phyloP scores from a whole-genome alignment of 2,329 filamentous ascomycete genomes.

The Exophiala phaeomuriformis region DNA sequence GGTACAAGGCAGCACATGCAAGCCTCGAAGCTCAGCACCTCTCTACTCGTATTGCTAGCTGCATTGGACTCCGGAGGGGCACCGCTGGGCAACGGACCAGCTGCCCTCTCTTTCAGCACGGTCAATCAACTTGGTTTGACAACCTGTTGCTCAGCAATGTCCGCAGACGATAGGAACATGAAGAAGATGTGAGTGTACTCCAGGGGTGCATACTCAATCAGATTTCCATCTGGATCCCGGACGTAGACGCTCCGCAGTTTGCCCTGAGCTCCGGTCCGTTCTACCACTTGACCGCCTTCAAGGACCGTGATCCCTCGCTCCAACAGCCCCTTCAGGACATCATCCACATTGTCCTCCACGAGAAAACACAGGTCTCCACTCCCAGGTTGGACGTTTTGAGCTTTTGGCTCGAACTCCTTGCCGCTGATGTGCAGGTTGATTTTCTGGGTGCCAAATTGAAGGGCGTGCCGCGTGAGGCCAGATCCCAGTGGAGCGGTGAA shows the following conservation, averaged over 20 bases:
- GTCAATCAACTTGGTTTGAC: not conserved
- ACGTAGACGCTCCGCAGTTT: conserved; percentile 53
- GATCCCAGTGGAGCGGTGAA: conserved; percentile 42
- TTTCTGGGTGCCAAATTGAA: conserved; percentile 53
- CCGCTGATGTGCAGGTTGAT: conserved; percentile 55
- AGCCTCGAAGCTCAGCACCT: too few relatives aligned
- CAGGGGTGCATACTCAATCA: conserved; percentile 49
- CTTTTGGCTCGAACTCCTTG: conserved; percentile 55
- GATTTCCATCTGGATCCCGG: conserved; percentile 54
- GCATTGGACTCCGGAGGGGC: too few relatives aligned
- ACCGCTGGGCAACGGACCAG: too few relatives aligned
- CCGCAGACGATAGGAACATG: not conserved
- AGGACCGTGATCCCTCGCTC: conserved; percentile 42
- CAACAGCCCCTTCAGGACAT: conserved; percentile 39
- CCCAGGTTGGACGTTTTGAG: conserved; percentile 46
- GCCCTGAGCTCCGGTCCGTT: conserved; percentile 50
- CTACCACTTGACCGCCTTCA: conserved; percentile 47
- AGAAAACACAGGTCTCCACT: conserved; percentile 56
- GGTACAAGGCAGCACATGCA: too few relatives aligned
- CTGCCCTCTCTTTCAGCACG: not conserved
- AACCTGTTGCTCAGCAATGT: not conserved
- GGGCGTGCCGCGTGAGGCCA: conserved; percentile 41
- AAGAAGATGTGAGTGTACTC: not conserved
- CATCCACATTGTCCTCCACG: conserved; percentile 45
- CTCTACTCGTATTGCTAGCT: too few relatives aligned